Percentiles rank a stretch among this genome's conserved stretches.
Conservation (phyloP, 2,329 filamentous ascomycete species). For the Fusarium torulosum region DNA sequence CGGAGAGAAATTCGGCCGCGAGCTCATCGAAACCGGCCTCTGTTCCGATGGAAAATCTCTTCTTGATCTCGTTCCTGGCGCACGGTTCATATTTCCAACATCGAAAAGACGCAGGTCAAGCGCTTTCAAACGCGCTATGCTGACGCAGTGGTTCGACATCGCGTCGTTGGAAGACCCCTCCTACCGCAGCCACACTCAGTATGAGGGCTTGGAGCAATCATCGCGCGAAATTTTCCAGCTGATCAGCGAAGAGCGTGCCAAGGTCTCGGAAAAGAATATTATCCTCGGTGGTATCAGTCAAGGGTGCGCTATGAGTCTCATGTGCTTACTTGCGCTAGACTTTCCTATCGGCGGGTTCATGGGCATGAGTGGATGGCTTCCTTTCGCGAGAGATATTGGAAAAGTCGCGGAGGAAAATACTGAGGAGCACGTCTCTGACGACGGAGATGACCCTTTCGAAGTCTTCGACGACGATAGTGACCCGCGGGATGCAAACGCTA, state of each 20-base stretch:
- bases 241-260: slow-evolving; percentile 51
- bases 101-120: slow-evolving; percentile 59
- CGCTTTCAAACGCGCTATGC: slow-evolving; percentile 56
- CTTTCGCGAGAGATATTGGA: slow-evolving; percentile 55
- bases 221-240: slow-evolving; percentile 52
- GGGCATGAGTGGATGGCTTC: slow-evolving; percentile 62
- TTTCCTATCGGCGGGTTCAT: slow-evolving; percentile 57
- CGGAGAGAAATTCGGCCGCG: slow-evolving; percentile 51
- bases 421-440: neutral
- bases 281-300: slow-evolving; percentile 66
- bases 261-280: slow-evolving; percentile 54
- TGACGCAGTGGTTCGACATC: slow-evolving; percentile 67
- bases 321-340: slow-evolving; percentile 57
- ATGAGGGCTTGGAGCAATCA: slow-evolving; percentile 60
- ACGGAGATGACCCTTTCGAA: slow-evolving; percentile 44
- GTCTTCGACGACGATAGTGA: slow-evolving; percentile 13
- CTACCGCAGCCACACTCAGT: slow-evolving; percentile 57
- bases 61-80: slow-evolving; percentile 53
- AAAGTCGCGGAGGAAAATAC: slow-evolving; percentile 39
- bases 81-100: slow-evolving; percentile 66
- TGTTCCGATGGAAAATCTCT: slow-evolving; percentile 45
- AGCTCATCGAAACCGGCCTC: slow-evolving; percentile 49
- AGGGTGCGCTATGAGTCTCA: slow-evolving; percentile 62
- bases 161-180: slow-evolving; percentile 56
- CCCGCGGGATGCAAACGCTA: slow-evolving; percentile 30